Base-by-base conservation (phyloP, 306 rosid species). In the Dryas drummondii region DNA sequence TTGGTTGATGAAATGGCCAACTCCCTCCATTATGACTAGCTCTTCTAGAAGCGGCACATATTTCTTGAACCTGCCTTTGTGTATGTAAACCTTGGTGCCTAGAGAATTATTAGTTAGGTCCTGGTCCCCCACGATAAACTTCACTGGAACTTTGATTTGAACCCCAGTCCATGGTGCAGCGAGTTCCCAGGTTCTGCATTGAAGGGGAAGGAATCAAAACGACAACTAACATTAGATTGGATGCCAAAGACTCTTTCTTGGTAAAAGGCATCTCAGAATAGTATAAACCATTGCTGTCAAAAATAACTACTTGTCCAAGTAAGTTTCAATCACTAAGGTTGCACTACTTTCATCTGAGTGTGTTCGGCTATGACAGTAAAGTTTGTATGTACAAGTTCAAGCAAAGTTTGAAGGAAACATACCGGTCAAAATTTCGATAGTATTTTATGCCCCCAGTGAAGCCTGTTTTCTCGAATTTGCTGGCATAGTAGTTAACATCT, bases 121-220 rank as follows among this genome's bases (percentile, higher is more conserved):
- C 42, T 83, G 68, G 61, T 91, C 96, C 3, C 98, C 96, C 64
- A 90, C 88, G 4, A 94, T 86, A 68, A 91, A 91, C 91, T 88
- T 89, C 0, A 82, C 91, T 2, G 96, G 96, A 32, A 91, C 91
- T 68, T 89, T 83, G 1, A 94, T 72, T 69, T 87, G 49, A 59
- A 84, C 87, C 76, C 88, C 86, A 6, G 80, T 87, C 87, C 93
- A 94, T 0, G 96, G 88, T 27, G 96, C 92, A 48, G 80, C 82
- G 5, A 91, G 84, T 79, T 94, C 97, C 97, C 98, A 91, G 48
- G 87, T 94, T 66, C 96, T 93, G 85, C 85, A 79, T 50, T 50
- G 45, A 52, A 55, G 37, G 27, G 8, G 9, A 51, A 51, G 2
- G 10, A 22, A 68, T 48, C 1, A 46, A 48, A 55, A 13, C 44